These are phyloP conservation scores for Tricholoma furcatifolium DNA, from an alignment of 768 basidiomycete species.

Conservation along the genomic window DNA sequence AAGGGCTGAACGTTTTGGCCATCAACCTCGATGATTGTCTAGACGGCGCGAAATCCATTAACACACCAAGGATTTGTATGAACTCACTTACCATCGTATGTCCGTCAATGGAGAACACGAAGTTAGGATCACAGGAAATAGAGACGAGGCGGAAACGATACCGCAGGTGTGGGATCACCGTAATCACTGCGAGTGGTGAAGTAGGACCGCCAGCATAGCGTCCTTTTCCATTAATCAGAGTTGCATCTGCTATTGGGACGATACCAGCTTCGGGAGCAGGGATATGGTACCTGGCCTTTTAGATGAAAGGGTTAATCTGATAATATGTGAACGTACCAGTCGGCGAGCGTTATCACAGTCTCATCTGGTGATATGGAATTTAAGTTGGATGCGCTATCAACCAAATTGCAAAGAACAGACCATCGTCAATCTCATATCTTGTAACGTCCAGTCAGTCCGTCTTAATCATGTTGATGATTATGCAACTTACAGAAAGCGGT, in stretches of 20 bases:
- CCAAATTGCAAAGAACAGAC: too few relatives aligned
- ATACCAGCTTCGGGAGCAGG: slow-evolving; percentile 6
- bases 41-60: background rate
- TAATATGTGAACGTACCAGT: slow-evolving; percentile 34
- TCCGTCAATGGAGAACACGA: slow-evolving; percentile 14
- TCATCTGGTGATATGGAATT: background rate
- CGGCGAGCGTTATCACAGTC: slow-evolving; percentile 30
- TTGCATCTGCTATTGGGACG: slow-evolving; percentile 31
- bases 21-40: slow-evolving; percentile 24
- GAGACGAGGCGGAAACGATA: slow-evolving; percentile 44
- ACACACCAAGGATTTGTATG: background rate
- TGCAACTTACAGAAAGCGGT: too few relatives aligned
- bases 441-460: too few relatives aligned
- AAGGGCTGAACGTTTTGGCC: slow-evolving; percentile 21
- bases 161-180: slow-evolving; percentile 26
- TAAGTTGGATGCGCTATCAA: too few relatives aligned
- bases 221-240: slow-evolving; percentile 38
- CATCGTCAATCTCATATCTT: too few relatives aligned
- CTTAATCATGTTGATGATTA: too few relatives aligned
- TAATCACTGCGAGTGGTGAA: slow-evolving; percentile 30
- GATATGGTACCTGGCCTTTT: background rate
- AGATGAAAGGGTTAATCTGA: background rate
- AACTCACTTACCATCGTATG: slow-evolving; percentile 16
- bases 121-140: slow-evolving; percentile 33
- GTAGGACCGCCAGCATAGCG: slow-evolving; percentile 30